Evolutionary conservation across 2,329 filamentous ascomycete genomes (phyloP), one percentile per base, ranked within the genome.

Genomic region (Penicillium sp.): DNA sequence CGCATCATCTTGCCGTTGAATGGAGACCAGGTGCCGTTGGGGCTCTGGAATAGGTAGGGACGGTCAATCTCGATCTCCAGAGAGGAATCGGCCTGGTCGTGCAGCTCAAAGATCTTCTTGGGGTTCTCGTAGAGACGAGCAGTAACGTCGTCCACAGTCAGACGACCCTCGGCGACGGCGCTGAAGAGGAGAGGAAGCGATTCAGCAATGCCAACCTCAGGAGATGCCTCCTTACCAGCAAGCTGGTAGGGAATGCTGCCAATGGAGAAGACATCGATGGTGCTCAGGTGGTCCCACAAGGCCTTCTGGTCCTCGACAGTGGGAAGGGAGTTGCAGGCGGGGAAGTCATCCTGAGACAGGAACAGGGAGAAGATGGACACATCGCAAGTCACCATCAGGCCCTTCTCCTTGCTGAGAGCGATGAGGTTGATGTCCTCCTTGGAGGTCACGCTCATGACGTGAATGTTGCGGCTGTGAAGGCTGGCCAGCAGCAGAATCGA

Each of bases 341-440:
- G 88, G 75, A 83, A 90, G 68, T 92, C 88, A 50, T 85, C 80
- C 68, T 87, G 87, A 4, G 87, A 88, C 24, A 93, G 81, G 80
- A 92, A 93, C 43, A 93, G 81, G 18, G 88, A 85, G 79, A 91
- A 92, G 68, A 93, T 83, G n/a, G 87, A 89, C 44, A 93, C 89
- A 73, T 93, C 90, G 75, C 90, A 93, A 22, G 90, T 92, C 46
- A 93, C 89, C 73, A 88, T 88, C 59, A 93, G 80, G n/a, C 89
- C 89, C 80, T 92, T 93, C 70, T 87, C 83, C 78, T 93, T 93
- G 79, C 88, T 88, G 33, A 93, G 83, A 7, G 89, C 86, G 69
- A 93, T 91, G 53, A 93, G 79, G 62, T 82, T 85, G 69, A 93
- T 92, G 67, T 93, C 90, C 63, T 92, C 90, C 79, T 88, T 90